Conservation (phyloP, 305 asterid genomes). For the Fraxinus sp. region DNA sequence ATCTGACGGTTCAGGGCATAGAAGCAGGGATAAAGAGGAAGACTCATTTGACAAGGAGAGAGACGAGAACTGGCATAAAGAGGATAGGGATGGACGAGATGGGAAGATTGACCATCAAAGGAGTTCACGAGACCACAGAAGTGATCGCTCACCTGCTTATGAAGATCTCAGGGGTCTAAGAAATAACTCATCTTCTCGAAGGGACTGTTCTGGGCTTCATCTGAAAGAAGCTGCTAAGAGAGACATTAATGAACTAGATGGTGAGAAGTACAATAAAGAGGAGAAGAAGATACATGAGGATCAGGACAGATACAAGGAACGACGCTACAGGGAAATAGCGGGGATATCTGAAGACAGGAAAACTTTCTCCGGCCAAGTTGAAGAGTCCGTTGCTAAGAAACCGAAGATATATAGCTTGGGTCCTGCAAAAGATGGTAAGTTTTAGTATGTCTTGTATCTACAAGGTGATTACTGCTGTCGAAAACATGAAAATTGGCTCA, state of each 20-base stretch:
- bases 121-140: conserved; percentile 39
- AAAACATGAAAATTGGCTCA: not conserved
- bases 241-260: conserved; percentile 43
- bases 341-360: conserved; percentile 40
- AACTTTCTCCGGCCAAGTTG: conserved; percentile 32
- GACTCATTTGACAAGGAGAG: conserved; percentile 47
- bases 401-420: conserved; percentile 44
- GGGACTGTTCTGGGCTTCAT: conserved; percentile 14
- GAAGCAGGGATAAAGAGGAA: conserved; percentile 44
- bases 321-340: conserved; percentile 28
- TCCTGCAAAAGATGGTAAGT: conserved; percentile 49
- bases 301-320: conserved; percentile 39
- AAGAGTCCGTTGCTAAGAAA: conserved; percentile 55
- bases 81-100: conserved; percentile 47
- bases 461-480: not conserved
- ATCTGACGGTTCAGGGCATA: conserved; percentile 48
- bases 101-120: conserved; percentile 45
- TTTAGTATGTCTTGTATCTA: conserved; percentile 8
- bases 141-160: conserved; percentile 23
- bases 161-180: not conserved
- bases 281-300: conserved; percentile 48
- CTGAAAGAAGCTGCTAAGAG: conserved; percentile 47
- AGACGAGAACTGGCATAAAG: conserved; percentile 31
- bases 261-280: conserved; percentile 37
- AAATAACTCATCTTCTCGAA: not conserved